Evolutionary conservation across 2,329 filamentous ascomycete genomes (phyloP).

Genomic region (Chaetoscypha palmicola): DNA sequence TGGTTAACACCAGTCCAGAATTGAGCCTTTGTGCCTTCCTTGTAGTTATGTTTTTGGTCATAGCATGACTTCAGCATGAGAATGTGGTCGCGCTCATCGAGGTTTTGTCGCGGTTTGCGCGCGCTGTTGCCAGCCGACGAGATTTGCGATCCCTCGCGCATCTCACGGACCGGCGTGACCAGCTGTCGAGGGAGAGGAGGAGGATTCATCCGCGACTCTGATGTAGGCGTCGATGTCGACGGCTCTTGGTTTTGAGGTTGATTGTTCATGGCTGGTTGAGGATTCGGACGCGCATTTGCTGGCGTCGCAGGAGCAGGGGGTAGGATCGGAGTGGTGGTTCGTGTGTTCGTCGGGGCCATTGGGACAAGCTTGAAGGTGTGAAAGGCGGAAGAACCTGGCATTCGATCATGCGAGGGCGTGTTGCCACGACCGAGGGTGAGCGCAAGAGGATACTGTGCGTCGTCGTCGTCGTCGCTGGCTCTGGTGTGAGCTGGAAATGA

Average conservation of each 20-base stretch:
- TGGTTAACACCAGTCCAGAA: conserved; percentile 29
- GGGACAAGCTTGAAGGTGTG: conserved; percentile 30
- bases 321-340: conserved; percentile 22
- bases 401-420: conserved; percentile 5
- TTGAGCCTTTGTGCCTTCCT: conserved; percentile 30
- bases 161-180: conserved; percentile 27
- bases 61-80: conserved; percentile 29
- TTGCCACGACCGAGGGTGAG: conserved; percentile 3
- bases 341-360: conserved; percentile 24
- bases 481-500: too few relatives aligned
- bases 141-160: conserved; percentile 27
- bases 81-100: conserved; percentile 30
- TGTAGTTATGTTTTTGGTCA: conserved; percentile 27
- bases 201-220: conserved; percentile 28
- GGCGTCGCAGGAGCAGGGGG: conserved; percentile 23
- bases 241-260: conserved; percentile 15
- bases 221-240: conserved; percentile 21
- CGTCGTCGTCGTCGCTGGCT: neutral
- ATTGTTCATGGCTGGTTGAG: conserved; percentile 10
- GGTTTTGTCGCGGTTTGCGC: conserved; percentile 31
- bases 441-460: neutral
- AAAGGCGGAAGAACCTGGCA: conserved; percentile 23
- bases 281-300: conserved; percentile 16
- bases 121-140: conserved; percentile 24
- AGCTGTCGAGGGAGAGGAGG: conserved; percentile 26